Evolutionary conservation across 2,329 filamentous ascomycete genomes (phyloP).

Genomic region (Epichloe scottii): DNA sequence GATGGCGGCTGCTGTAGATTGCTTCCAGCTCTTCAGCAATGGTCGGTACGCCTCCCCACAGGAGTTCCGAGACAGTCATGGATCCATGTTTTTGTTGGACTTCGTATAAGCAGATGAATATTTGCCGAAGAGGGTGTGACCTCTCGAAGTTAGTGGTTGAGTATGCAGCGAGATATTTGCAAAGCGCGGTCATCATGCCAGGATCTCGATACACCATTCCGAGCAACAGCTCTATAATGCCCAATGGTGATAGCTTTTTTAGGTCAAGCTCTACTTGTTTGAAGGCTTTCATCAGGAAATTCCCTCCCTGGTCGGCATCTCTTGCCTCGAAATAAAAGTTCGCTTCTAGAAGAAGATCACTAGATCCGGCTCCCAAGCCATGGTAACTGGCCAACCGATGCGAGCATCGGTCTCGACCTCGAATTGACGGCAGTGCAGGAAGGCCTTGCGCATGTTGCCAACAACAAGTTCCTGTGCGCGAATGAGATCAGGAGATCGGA

Average conservation of each 20-base stretch:
- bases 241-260: slow-evolving; percentile 29
- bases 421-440: slow-evolving; percentile 30
- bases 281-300: slow-evolving; percentile 29
- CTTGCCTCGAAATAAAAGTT: slow-evolving; percentile 29
- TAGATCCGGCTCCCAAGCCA: slow-evolving; percentile 32
- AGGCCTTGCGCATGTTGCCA: slow-evolving; percentile 31
- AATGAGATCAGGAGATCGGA: slow-evolving; percentile 29
- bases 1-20: slow-evolving; percentile 30
- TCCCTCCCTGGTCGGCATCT: slow-evolving; percentile 27
- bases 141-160: slow-evolving; percentile 31
- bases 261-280: slow-evolving; percentile 30
- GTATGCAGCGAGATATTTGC: slow-evolving; percentile 32
- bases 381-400: slow-evolving; percentile 27
- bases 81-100: slow-evolving; percentile 33
- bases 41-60: slow-evolving; percentile 28
- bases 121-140: slow-evolving; percentile 29
- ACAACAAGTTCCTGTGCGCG: slow-evolving; percentile 31
- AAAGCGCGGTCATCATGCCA: slow-evolving; percentile 32
- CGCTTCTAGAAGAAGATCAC: slow-evolving; percentile 30
- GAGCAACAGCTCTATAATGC: slow-evolving; percentile 29
- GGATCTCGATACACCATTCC: slow-evolving; percentile 32
- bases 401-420: slow-evolving; percentile 26
- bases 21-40: slow-evolving; percentile 32
- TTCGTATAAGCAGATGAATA: slow-evolving; percentile 30
- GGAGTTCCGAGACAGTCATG: slow-evolving; percentile 27